Conservation (phyloP, 257 asterid genomes). For the Dorcoceras hygrometricum region DNA sequence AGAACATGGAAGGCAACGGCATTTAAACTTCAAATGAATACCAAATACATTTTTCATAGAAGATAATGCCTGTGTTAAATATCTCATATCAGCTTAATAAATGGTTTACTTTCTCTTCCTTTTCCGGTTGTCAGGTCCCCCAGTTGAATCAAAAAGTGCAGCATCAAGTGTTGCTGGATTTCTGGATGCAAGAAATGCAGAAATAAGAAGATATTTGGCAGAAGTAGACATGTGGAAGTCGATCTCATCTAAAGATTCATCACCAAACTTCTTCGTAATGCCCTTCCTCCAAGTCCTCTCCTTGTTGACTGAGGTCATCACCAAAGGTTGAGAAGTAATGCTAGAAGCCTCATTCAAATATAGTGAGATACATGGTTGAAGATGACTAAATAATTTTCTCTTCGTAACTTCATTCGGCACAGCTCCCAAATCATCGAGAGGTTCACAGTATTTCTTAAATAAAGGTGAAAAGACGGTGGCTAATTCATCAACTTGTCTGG, state of each 20-base stretch:
- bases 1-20: neutral
- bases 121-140: slow-evolving; percentile 67
- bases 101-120: slow-evolving; percentile 79
- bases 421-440: slow-evolving; percentile 52
- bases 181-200: slow-evolving; percentile 93
- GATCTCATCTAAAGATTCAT: slow-evolving; percentile 44
- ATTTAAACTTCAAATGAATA: neutral
- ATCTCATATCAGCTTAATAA: slow-evolving; percentile 3
- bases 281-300: slow-evolving; percentile 40
- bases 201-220: slow-evolving; percentile 84
- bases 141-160: slow-evolving; percentile 89
- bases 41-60: neutral
- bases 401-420: slow-evolving; percentile 57
- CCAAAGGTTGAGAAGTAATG: slow-evolving; percentile 40
- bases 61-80: no score
- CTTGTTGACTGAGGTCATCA: slow-evolving; percentile 39
- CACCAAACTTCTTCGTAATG: slow-evolving; percentile 41
- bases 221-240: slow-evolving; percentile 86
- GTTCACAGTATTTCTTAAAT: slow-evolving; percentile 82
- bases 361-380: slow-evolving; percentile 57
- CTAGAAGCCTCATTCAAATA: slow-evolving; percentile 63
- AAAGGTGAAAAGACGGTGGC: slow-evolving; percentile 63
- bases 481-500: slow-evolving; percentile 82
- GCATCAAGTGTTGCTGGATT: slow-evolving; percentile 99
- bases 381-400: slow-evolving; percentile 56